Evolutionary conservation across 1,284 basidiomycete genomes (phyloP).

Genomic region (Cryptococcus wingfieldii): DNA sequence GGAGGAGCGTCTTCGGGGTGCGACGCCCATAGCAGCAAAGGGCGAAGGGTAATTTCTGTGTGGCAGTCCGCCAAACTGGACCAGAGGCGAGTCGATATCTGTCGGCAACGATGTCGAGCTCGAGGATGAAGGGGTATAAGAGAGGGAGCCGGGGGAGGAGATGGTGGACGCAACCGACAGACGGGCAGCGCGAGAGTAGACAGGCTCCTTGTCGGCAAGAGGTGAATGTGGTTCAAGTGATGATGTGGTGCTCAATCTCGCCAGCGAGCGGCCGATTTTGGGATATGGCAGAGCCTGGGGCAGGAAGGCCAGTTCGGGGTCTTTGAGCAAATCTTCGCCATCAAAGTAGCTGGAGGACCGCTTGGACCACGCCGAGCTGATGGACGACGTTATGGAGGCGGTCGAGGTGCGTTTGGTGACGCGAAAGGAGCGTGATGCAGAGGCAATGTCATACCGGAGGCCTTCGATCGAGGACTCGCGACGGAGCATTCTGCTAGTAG

Average conservation of each 20-base stretch:
- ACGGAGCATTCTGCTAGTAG: conserved; percentile 3
- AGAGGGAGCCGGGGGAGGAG: not conserved
- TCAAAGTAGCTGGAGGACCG: no score
- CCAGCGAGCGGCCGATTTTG: conserved; percentile 5
- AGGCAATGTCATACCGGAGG: conserved; percentile 4
- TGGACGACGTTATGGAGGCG: conserved; percentile 2
- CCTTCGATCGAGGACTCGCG: conserved; percentile 15
- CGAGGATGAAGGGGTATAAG: not conserved
- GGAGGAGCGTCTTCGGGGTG: conserved; percentile 7
- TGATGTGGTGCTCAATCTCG: conserved; percentile 6
- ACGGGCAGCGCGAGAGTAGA: not conserved
- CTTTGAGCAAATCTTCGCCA: not conserved
- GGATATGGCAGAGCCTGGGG: conserved; percentile 19
- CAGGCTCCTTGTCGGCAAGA: not conserved
- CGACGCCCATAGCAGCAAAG: conserved; percentile 5
- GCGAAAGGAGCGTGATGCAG: conserved; percentile 2
- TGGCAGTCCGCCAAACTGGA: not conserved
- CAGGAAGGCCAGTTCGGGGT: conserved; percentile 7
- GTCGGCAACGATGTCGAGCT: not conserved
- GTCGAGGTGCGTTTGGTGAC: not conserved
- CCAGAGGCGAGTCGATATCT: not conserved
- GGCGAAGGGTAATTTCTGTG: not conserved
- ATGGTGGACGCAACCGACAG: not conserved
- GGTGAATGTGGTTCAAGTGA: conserved; percentile 1
- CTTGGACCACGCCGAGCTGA: not conserved